These are phyloP conservation scores for Stevia rebaudiana DNA, from an alignment of 140 eudicot species.

Conservation along the genomic window DNA sequence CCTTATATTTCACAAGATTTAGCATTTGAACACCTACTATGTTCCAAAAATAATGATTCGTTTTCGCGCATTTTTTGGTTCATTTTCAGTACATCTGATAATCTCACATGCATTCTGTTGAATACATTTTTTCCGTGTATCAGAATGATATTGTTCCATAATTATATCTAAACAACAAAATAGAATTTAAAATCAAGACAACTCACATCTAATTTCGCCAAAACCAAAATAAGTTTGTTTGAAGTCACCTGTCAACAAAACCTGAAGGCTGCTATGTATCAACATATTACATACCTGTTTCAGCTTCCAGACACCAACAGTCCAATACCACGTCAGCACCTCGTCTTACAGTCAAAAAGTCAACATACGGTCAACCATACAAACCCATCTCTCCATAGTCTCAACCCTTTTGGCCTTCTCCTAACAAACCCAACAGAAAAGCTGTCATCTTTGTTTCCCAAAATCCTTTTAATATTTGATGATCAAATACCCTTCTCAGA, in stretches of 20 bases:
- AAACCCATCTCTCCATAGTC: slow-evolving; percentile 6
- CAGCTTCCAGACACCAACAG: slow-evolving; percentile 11
- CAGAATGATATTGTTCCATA: not conserved
- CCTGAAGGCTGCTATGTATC: slow-evolving; percentile 1
- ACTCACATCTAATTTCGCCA: not conserved
- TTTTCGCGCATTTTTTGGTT: too few species aligned
- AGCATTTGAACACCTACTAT: not conserved
- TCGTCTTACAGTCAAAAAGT: slow-evolving; percentile 10
- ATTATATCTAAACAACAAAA: not conserved
- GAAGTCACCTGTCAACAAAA: slow-evolving; percentile 1
- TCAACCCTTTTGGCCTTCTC: not conserved
- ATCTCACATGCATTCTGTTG: not conserved
- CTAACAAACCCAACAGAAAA: slow-evolving; percentile 14
- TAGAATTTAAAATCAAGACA: slow-evolving; percentile 3
- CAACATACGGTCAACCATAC: not conserved
- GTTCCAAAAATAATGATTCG: not conserved
- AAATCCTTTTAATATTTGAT: not conserved
- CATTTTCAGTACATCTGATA: not conserved
- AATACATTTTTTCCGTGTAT: not conserved
- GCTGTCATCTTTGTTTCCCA: slow-evolving; percentile 10
- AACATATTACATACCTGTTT: slow-evolving; percentile 2
- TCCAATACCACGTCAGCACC: not conserved
- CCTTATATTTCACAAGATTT: not conserved
- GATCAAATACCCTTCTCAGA: slow-evolving; percentile 1
- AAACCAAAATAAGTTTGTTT: slow-evolving; percentile 2